Percentiles rank a stretch among this genome's conserved stretches.
Evolutionary conservation across 371 early-diverging fungal genomes (phyloP).

Genomic region (Rhizomucor pusillus): DNA sequence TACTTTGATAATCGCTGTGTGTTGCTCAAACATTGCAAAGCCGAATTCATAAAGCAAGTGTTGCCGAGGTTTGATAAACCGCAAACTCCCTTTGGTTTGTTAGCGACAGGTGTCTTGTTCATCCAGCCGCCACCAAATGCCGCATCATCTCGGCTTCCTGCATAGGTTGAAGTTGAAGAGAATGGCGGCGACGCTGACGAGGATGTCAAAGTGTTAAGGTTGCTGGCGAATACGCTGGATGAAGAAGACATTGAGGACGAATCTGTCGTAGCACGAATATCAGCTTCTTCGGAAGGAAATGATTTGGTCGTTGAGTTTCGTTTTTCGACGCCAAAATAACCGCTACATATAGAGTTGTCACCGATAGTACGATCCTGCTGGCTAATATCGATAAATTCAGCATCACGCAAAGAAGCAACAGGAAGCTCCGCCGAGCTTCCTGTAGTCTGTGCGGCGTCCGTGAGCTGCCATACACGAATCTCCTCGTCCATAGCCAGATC

Average conservation of each 20-base stretch:
- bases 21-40: slow-evolving; percentile 76
- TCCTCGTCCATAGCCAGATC: slow-evolving; percentile 11
- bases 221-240: slow-evolving; percentile 11
- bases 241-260: slow-evolving; percentile 8
- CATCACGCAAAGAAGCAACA: slow-evolving; percentile 2
- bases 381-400: slow-evolving; percentile 4
- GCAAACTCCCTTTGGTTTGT: slow-evolving; percentile 38
- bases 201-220: slow-evolving; percentile 9
- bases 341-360: slow-evolving; percentile 49
- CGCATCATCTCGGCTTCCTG: not conserved
- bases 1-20: slow-evolving; percentile 63
- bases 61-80: slow-evolving; percentile 83
- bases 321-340: slow-evolving; percentile 23
- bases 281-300: not conserved
- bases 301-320: slow-evolving; percentile 1
- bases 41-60: slow-evolving; percentile 88
- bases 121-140: slow-evolving; percentile 1
- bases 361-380: slow-evolving; percentile 2
- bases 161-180: slow-evolving; percentile 11
- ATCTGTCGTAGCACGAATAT: slow-evolving; percentile 4
- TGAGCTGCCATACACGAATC: slow-evolving; percentile 13
- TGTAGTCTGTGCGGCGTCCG: not conserved
- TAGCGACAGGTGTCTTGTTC: not conserved
- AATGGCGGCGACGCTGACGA: slow-evolving; percentile 13
- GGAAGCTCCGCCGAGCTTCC: slow-evolving; percentile 1